Evolutionary conservation across 2,329 filamentous ascomycete genomes (phyloP), one percentile per base, ranked within the genome.

Genomic region (Aureobasidium leucospermi): DNA sequence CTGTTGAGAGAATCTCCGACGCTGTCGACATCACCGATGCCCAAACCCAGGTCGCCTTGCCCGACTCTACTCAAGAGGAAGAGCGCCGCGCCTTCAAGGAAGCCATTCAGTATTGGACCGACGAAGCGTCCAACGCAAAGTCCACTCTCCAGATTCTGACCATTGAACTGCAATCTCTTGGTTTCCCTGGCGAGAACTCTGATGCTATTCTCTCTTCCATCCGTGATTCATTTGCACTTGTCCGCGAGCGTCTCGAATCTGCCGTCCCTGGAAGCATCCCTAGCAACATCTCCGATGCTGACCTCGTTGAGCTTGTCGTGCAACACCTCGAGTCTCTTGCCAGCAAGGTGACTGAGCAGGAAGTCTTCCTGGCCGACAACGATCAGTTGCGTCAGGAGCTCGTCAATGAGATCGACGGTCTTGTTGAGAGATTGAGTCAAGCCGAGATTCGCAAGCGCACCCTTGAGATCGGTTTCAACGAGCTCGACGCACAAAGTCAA

Each of bases 91-190:
- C 64, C 32, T 72, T 73, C 31, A 72, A 77, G 48, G 69, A 74
- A 55, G 73, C 75, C 57, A 72, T 79, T 53, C 63, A 73, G 36
- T 67, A 69, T 8, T 66, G 77, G 48, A 69, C 66, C 48, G 65
- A 67, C 11, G 67, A 75, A 58, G 69, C 74, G 5, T 72, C 73
- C 39, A 69, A 75, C 16, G 71, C 73, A 5, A 71, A 73, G 61
- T 69, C 74, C 4, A 68, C 71, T 6, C 68, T 79, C 3, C 69
- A 75, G 32, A 68, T 78, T 41, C 65, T 78, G 13, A 68, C 71
- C 9, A 73, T 79, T 23, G 75, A 78, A 61, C 67, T 79, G 4
- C 69, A 75, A 58, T 73, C 73, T 32, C 70, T 79, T 16, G 71
- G 75, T 29, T 73, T 78, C 61, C 67, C 64, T 32, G 66, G 68